Evolutionary conservation across 441 rosid genomes (phyloP).

Genomic region (Corymbia calophylla): DNA sequence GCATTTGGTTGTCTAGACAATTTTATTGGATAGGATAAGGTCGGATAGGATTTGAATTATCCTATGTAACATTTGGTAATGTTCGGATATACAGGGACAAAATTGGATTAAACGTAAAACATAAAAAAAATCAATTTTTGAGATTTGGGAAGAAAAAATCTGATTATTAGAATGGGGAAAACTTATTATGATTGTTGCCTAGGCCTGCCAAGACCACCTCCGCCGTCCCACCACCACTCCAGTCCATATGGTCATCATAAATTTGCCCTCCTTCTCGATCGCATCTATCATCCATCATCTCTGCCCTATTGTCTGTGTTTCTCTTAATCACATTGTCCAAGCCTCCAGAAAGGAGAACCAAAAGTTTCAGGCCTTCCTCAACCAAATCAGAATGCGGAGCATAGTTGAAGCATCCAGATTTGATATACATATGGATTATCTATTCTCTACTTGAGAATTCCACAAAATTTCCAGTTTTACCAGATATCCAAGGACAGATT

Average conservation of each 20-base stretch:
- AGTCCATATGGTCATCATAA: background rate
- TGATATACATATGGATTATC: background rate
- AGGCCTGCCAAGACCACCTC: rapidly evolving
- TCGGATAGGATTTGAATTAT: background rate
- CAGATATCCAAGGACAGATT: background rate
- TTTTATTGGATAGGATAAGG: background rate
- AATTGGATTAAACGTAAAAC: background rate
- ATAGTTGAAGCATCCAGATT: background rate
- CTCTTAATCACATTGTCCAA: no score
- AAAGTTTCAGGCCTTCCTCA: no score
- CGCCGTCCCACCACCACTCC: rapidly evolving
- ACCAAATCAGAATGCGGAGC: background rate
- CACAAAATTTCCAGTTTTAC: background rate
- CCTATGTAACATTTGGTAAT: background rate
- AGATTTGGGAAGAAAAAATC: background rate
- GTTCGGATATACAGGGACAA: background rate
- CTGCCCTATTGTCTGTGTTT: no score
- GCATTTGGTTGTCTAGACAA: no score
- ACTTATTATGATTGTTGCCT: background rate
- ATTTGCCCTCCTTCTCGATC: no score
- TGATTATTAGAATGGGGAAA: background rate
- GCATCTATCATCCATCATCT: no score
- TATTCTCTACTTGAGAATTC: background rate
- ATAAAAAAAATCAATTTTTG: no score
- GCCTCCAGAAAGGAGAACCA: no score